A percentile compares a stretch with the other conserved stretches of the same genome.
phyloP scores from a whole-genome alignment of 2,329 filamentous ascomycete species.

The Epichloe scottii region DNA sequence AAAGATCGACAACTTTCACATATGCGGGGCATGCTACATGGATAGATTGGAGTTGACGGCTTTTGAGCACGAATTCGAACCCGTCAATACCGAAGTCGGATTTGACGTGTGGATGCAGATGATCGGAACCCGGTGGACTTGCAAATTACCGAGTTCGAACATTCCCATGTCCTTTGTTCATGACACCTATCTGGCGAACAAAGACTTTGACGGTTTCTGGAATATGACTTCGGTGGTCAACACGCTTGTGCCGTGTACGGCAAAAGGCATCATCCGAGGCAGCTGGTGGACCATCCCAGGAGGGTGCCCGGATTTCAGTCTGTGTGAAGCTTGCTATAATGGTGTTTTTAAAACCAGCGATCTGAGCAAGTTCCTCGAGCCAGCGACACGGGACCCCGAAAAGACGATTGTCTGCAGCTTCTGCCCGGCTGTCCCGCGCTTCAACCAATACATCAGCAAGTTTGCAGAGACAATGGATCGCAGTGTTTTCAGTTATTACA shows the following conservation, averaged over 20 bases:
- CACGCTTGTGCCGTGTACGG: conserved; percentile 15
- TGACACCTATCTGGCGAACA: conserved; percentile 12
- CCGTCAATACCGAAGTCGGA: conserved; percentile 6
- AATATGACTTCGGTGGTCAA: conserved; percentile 13
- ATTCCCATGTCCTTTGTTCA: conserved; percentile 16
- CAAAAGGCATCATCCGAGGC: conserved; percentile 16
- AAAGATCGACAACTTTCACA: conserved; percentile 13
- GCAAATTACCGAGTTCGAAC: conserved; percentile 12
- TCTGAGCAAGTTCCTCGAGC: conserved; percentile 18
- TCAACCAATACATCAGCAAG: conserved; percentile 12
- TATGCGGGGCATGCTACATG: conserved; percentile 24
- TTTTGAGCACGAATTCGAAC: conserved; percentile 18
- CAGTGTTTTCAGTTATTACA: conserved; percentile 18
- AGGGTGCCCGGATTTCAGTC: conserved; percentile 11
- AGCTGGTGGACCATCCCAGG: conserved; percentile 22
- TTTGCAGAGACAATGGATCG: conserved; percentile 19
- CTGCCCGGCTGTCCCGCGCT: conserved; percentile 14
- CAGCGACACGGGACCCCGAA: conserved; percentile 8
- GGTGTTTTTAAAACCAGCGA: conserved; percentile 17
- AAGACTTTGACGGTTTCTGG: conserved; percentile 17
- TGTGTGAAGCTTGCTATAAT: conserved; percentile 23
- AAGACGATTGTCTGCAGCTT: conserved; percentile 19
- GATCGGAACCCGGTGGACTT: conserved; percentile 13
- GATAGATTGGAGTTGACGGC: conserved; percentile 19
- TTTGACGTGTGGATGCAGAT: conserved; percentile 14